Evolutionary conservation across 2,329 filamentous ascomycete species (phyloP).

Genomic region (Phyllosticta capitalensis): DNA sequence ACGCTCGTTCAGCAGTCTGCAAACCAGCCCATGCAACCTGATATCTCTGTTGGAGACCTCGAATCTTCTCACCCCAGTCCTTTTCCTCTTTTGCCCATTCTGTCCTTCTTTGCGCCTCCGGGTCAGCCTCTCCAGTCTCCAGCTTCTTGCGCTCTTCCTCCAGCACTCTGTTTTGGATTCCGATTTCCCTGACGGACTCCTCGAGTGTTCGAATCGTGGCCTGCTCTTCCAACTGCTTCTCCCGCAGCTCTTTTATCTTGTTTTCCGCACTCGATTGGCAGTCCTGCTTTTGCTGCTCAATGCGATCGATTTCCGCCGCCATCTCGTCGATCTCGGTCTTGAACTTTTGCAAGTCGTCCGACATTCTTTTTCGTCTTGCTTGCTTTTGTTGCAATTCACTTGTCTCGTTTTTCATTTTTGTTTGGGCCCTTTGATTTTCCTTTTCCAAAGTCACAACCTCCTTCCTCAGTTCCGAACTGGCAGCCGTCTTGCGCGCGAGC

Average conservation of each 20-base stretch:
- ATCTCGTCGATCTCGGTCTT: slow-evolving; percentile 53
- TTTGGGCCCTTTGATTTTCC: slow-evolving; percentile 70
- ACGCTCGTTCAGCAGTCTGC: slow-evolving; percentile 28
- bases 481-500: slow-evolving; percentile 83
- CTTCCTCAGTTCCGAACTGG: slow-evolving; percentile 72
- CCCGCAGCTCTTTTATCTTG: slow-evolving; percentile 32
- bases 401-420: slow-evolving; percentile 69
- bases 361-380: slow-evolving; percentile 57
- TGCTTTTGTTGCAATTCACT: slow-evolving; percentile 59
- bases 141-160: slow-evolving; percentile 58
- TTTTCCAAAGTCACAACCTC: slow-evolving; percentile 73
- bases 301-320: slow-evolving; percentile 42
- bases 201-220: slow-evolving; percentile 53
- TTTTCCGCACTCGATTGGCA: slow-evolving; percentile 27
- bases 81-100: slow-evolving; percentile 40
- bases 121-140: slow-evolving; percentile 33
- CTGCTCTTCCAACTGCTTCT: slow-evolving; percentile 32
- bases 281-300: slow-evolving; percentile 29
- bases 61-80: slow-evolving; percentile 47
- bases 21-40: slow-evolving; percentile 27
- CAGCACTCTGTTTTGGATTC: slow-evolving; percentile 60
- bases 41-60: slow-evolving; percentile 44
- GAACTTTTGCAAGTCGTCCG: slow-evolving; percentile 61
- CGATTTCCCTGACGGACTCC: slow-evolving; percentile 62
- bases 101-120: slow-evolving; percentile 27